Percentiles rank a stretch among this genome's conserved stretches.
These are phyloP conservation scores for Calonectria pseudoreteaudii DNA, from an alignment of 2,329 filamentous ascomycete species.

Conservation along the genomic window DNA sequence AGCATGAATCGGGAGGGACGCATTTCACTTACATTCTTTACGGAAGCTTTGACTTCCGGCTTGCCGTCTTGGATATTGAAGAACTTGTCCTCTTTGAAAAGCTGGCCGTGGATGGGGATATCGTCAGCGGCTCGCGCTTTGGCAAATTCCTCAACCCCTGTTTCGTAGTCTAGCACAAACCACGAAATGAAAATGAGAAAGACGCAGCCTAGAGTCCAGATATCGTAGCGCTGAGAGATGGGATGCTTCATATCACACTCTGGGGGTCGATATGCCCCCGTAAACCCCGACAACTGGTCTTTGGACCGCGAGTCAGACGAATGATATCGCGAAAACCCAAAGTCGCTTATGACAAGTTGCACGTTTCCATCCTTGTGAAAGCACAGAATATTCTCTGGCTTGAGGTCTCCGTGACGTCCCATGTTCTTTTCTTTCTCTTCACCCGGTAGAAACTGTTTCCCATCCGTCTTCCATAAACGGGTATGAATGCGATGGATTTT, in stretches of 20 bases:
- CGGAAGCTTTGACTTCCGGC: background rate
- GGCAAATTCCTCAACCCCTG: background rate
- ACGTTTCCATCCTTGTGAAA: background rate
- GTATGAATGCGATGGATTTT: background rate
- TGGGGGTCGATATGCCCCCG: conserved; percentile 7
- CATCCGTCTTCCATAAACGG: background rate
- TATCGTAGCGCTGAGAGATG: conserved; percentile 15
- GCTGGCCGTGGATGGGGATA: background rate
- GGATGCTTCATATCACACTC: background rate
- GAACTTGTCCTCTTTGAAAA: conserved; percentile 4
- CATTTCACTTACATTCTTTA: background rate
- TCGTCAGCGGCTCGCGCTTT: background rate
- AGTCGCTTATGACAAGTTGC: conserved; percentile 16
- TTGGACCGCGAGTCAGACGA: background rate
- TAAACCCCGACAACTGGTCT: background rate
- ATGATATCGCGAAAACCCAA: conserved; percentile 18
- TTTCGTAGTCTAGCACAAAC: conserved; percentile 4
- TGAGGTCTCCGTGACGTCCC: background rate
- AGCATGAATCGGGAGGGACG: too few species aligned
- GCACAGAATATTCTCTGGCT: background rate
- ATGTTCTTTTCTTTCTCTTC: background rate
- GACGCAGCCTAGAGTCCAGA: conserved; percentile 19
- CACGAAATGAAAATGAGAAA: conserved; percentile 20
- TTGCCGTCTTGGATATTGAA: background rate
- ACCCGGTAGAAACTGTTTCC: background rate